Evolutionary conservation across 768 basidiomycete species (phyloP).

Genomic region (Leccinum subtestaceum): DNA sequence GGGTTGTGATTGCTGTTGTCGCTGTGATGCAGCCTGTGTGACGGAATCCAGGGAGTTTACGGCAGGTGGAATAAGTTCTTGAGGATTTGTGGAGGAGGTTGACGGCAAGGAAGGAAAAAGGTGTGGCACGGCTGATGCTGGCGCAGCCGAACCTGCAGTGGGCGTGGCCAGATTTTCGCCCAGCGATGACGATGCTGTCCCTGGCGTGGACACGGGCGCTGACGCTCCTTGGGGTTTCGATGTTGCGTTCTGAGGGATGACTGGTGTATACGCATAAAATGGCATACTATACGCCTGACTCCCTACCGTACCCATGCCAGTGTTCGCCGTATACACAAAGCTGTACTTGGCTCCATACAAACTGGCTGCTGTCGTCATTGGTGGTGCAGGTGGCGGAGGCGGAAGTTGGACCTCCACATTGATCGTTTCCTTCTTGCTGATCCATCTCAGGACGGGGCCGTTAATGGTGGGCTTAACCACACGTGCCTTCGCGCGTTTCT

Average conservation of each 20-base stretch:
- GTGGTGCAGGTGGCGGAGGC: constrained; percentile 30
- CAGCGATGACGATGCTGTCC: neutral
- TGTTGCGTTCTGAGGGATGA: constrained; percentile 5
- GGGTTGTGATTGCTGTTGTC: neutral
- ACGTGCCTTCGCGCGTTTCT: constrained; percentile 64
- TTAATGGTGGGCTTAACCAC: constrained; percentile 60
- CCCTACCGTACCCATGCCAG: constrained; percentile 5
- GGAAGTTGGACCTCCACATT: constrained; percentile 37
- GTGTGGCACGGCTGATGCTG: neutral
- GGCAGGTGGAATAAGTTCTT: neutral
- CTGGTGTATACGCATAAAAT: constrained; percentile 26
- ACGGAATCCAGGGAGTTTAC: neutral
- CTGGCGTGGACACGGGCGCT: neutral
- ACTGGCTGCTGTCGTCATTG: constrained; percentile 10
- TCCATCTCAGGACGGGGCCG: constrained; percentile 70
- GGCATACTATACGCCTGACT: constrained; percentile 26
- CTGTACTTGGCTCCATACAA: constrained; percentile 18
- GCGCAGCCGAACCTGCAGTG: neutral
- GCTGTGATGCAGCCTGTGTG: neutral
- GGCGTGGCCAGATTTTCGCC: neutral
- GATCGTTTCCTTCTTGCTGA: constrained; percentile 61
- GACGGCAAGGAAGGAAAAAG: neutral
- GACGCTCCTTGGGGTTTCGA: constrained; percentile 10
- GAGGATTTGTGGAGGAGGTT: neutral
- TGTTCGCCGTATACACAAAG: constrained; percentile 21